A percentile compares a stretch with the other conserved stretches of the same genome.
Conservation (phyloP, 2,329 filamentous ascomycete genomes). For the Cladobotryum protrusum region DNA sequence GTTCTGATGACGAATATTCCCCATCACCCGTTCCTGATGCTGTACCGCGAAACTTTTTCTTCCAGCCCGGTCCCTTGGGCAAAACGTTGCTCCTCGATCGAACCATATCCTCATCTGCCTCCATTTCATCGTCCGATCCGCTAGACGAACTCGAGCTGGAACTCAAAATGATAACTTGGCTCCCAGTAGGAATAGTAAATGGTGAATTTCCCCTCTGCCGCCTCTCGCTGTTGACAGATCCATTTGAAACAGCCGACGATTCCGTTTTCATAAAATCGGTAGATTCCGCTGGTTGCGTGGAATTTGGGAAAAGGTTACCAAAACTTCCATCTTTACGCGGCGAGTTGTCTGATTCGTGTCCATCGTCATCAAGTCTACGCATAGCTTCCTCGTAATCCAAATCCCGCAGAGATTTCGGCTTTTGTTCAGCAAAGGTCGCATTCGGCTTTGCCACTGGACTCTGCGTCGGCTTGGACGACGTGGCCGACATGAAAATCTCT, state of each 20-base stretch:
- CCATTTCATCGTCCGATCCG: slow-evolving; percentile 15
- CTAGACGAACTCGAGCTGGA: slow-evolving; percentile 20
- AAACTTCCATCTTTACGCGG: slow-evolving; percentile 20
- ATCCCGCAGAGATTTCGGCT: slow-evolving; percentile 21
- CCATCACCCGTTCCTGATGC: neutral
- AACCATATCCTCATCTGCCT: slow-evolving; percentile 18
- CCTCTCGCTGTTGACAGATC: slow-evolving; percentile 10
- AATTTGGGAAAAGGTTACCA: slow-evolving; percentile 26
- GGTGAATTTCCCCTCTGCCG: slow-evolving; percentile 17
- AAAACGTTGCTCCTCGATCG: slow-evolving; percentile 17
- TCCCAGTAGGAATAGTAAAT: slow-evolving; percentile 24
- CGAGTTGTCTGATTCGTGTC: slow-evolving; percentile 19
- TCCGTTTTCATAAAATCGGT: neutral
- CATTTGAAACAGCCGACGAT: slow-evolving; percentile 1
- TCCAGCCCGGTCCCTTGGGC: slow-evolving; percentile 16
- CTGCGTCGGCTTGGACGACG: slow-evolving; percentile 30
- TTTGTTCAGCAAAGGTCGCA: slow-evolving; percentile 2
- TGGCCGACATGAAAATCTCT: slow-evolving; percentile 37
- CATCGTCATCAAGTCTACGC: slow-evolving; percentile 36
- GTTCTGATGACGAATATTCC: neutral
- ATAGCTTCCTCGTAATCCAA: slow-evolving; percentile 40
- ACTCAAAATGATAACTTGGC: slow-evolving; percentile 26
- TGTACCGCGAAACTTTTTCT: slow-evolving; percentile 14
- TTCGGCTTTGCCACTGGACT: slow-evolving; percentile 20
- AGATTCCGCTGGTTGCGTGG: slow-evolving; percentile 23